Percentiles rank a stretch among this genome's conserved stretches.
phyloP scores from a whole-genome alignment of 768 basidiomycete species.

The Suillus fuscotomentosus region DNA sequence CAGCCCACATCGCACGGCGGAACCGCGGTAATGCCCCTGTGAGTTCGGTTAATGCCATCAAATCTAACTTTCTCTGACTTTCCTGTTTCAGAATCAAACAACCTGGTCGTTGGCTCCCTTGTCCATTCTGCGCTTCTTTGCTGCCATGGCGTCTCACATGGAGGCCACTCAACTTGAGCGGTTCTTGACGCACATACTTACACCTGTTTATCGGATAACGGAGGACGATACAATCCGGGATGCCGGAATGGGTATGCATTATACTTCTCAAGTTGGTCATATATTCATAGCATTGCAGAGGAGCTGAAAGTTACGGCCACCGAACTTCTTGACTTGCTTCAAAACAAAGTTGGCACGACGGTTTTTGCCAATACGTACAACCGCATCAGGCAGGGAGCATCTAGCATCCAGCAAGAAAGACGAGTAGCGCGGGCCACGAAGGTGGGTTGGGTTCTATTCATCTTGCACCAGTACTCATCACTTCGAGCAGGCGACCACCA shows the following conservation, averaged over 20 bases:
- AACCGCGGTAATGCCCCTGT: slow-evolving; percentile 50
- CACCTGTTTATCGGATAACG: slow-evolving; percentile 81
- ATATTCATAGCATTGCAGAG: slow-evolving; percentile 41
- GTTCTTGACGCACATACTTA: slow-evolving; percentile 82
- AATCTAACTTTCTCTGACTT: neutral
- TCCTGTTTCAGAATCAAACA: slow-evolving; percentile 39
- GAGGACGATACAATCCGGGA: slow-evolving; percentile 88
- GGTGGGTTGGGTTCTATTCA: slow-evolving; percentile 30
- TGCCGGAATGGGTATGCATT: slow-evolving; percentile 66
- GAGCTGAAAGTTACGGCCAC: slow-evolving; percentile 78
- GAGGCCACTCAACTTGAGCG: slow-evolving; percentile 52
- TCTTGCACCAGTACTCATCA: neutral
- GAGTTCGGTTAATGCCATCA: slow-evolving; percentile 20
- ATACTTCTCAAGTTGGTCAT: neutral
- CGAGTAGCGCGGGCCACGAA: slow-evolving; percentile 55
- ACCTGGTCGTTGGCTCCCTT: slow-evolving; percentile 85
- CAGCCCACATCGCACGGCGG: slow-evolving; percentile 69
- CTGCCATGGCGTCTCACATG: slow-evolving; percentile 82
- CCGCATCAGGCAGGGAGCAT: slow-evolving; percentile 69
- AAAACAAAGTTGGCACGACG: slow-evolving; percentile 83
- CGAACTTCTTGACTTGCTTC: slow-evolving; percentile 87
- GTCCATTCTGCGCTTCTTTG: slow-evolving; percentile 88
- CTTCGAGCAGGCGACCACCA: slow-evolving; percentile 52
- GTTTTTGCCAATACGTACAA: slow-evolving; percentile 80
- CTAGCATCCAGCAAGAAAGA: slow-evolving; percentile 68